Evolutionary conservation across 768 basidiomycete species (phyloP), one percentile per base, ranked within the genome.

Genomic region (Kondoa malvinella): DNA sequence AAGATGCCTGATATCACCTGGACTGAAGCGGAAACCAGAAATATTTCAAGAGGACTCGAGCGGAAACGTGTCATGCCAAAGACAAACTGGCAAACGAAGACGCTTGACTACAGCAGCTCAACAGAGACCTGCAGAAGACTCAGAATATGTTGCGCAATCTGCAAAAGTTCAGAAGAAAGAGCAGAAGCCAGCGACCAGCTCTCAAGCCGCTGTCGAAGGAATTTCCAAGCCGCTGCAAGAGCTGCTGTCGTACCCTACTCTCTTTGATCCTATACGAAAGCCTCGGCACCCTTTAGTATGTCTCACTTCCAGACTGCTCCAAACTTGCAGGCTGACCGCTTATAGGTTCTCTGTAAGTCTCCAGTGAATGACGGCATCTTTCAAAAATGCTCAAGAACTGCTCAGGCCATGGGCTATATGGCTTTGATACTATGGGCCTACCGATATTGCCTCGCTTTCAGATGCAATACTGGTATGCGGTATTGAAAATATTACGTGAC

Each of bases 221-320:
- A 50, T 50, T 8, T 61, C 64, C 64, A 74, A 63, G 15, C 61
- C 61, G 4, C 31, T 63, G 30, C 61, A 63, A 32, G 33, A 32
- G 56, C 77, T 96, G 2, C 83, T 95, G 73, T 79, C 80, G 60
- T 84, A 88, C 72, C 89, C 92, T 1, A 81, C 84, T 0, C 80
- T 97, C 31, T 87, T 83, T 72, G 83, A 92, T 70, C 89, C 89
- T 0, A 72, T 87, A 2, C 82, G 88, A 71, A 82, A 81, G 2
- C 91, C 95, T 1, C 85, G 94, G 3, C 84, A 89, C 76, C 90
- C 91, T 1, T 86, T 99, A 67, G 90, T 94, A 1, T 81, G n/a
- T n/a, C n/a, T n/a, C n/a, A n/a, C n/a, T n/a, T n/a, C n/a, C n/a
- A n/a, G n/a, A n/a, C n/a, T n/a, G n/a, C n/a, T n/a, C n/a, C n/a